Evolutionary conservation across 2,329 filamentous ascomycete genomes (phyloP), one percentile per base, ranked within the genome.

Genomic region (Alternaria panax): DNA sequence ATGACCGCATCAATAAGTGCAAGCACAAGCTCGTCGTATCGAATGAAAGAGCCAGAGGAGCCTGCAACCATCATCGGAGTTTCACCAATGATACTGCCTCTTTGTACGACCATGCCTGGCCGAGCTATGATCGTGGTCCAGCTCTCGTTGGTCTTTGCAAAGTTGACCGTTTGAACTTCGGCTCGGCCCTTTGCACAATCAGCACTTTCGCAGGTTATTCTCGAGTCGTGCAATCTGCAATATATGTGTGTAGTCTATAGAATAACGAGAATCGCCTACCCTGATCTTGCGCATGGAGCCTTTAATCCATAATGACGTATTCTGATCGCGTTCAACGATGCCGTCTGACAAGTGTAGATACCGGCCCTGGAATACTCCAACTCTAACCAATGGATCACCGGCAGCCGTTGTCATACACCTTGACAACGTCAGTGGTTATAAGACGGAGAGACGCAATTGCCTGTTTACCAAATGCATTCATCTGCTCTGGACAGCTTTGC

Each of bases 321-420:
- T 48, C 34, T 68, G 54, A 47, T 67, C 59, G 38, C 57, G 60
- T 48, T 67, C 63, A 7, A 60, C 58, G 18, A 60, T 41, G 24
- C 46, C 54, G 22, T 56, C 59, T 34, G 59, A 65, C 22, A 63
- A 12, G 47, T 70, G 65, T 40, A 66, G 3, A 46, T 62, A 68
- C 18, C 57, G 51, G 59, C 57, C 41, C 43, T 63, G 9, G 61
- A 61, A 54, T 65, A 63, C 2, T 64, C 43, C 4, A 64, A 36
- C 20, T 67, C 60, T 28, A 67, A 55, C 18, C 60, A 12, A 22
- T 11, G 60, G 45, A 55, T 66, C 54, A 24, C 51, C 56, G 24
- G 52, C 61, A n/a, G 63, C 62, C 11, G 61, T 67, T 32, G 58
- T 66, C 67, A 66, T 67, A 54, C 61, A 64, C 60, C 59, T 69